A percentile compares a stretch with the other conserved stretches of the same genome.
Evolutionary conservation across 768 basidiomycete genomes (phyloP).

Genomic region (Leccinum imitatum): DNA sequence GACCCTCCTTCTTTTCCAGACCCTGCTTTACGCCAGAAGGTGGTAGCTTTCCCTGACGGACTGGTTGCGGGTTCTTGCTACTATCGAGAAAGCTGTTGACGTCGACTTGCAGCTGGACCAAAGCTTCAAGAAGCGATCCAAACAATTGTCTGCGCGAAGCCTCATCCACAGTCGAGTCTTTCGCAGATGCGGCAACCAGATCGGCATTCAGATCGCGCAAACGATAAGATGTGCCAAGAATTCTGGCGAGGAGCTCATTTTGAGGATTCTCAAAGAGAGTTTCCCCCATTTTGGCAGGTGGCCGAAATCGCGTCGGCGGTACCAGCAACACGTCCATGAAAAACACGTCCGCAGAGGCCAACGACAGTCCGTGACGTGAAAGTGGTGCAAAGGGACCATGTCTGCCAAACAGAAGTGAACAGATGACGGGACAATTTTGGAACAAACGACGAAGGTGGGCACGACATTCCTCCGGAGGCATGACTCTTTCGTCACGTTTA

Average conservation of each 20-base stretch:
- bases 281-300: slow-evolving; percentile 88
- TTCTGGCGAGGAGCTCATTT: slow-evolving; percentile 82
- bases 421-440: slow-evolving; percentile 75
- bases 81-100: slow-evolving; percentile 98
- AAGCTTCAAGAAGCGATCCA: slow-evolving; percentile 67
- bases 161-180: slow-evolving; percentile 54
- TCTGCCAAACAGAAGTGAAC: slow-evolving; percentile 85
- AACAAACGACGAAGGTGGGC: slow-evolving; percentile 91
- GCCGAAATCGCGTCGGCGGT: slow-evolving; percentile 93
- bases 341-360: slow-evolving; percentile 91
- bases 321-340: slow-evolving; percentile 93
- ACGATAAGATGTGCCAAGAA: slow-evolving; percentile 77
- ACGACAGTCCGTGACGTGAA: slow-evolving; percentile 56
- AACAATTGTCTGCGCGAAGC: slow-evolving; percentile 54
- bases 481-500: slow-evolving; percentile 86
- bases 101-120: slow-evolving; percentile 90
- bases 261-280: slow-evolving; percentile 95
- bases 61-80: slow-evolving; percentile 86
- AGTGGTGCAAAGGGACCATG: slow-evolving; percentile 82
- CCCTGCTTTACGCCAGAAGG: slow-evolving; percentile 95
- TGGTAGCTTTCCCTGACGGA: slow-evolving; percentile 85
- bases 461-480: slow-evolving; percentile 90
- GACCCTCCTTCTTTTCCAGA: slow-evolving; percentile 97
- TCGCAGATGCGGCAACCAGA: slow-evolving; percentile 59
- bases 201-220: slow-evolving; percentile 74